Conservation (phyloP, 176 grass and related monocot species). For the Bolboschoenus planiculmis region DNA sequence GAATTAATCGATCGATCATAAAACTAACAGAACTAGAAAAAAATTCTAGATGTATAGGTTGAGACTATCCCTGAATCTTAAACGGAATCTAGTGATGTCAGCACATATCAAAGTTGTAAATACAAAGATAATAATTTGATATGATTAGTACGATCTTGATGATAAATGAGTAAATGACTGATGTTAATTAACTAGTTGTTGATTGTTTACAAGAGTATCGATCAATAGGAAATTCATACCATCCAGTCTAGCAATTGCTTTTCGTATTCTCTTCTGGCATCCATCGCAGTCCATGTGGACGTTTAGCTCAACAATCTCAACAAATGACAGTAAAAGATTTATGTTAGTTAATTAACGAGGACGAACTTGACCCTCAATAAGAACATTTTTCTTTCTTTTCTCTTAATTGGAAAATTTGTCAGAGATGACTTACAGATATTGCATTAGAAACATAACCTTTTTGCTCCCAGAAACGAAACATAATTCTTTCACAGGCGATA, state of each 20-base stretch:
- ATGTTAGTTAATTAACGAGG: background rate
- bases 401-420: background rate
- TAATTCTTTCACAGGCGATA: background rate
- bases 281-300: conserved; percentile 94
- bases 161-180: background rate
- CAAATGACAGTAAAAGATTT: background rate
- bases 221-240: conserved; percentile 27
- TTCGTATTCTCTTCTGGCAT: conserved; percentile 55
- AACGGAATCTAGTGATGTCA: background rate
- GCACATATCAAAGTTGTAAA: background rate
- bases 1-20: background rate
- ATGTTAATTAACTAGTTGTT: background rate
- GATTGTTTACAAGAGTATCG: background rate
- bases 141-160: background rate
- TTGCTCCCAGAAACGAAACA: conserved; percentile 45
- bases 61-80: background rate
- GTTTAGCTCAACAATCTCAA: conserved; percentile 71
- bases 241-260: conserved; percentile 57
- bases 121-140: background rate
- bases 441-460: conserved; percentile 31
- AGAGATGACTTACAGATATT: conserved; percentile 53
- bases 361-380: no score
- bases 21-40: background rate
- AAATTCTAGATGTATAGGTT: background rate
- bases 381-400: background rate